A percentile compares a stretch with the other conserved stretches of the same genome.
phyloP scores from a whole-genome alignment of 345 rosid genomes.

The Trapa bicornis region DNA sequence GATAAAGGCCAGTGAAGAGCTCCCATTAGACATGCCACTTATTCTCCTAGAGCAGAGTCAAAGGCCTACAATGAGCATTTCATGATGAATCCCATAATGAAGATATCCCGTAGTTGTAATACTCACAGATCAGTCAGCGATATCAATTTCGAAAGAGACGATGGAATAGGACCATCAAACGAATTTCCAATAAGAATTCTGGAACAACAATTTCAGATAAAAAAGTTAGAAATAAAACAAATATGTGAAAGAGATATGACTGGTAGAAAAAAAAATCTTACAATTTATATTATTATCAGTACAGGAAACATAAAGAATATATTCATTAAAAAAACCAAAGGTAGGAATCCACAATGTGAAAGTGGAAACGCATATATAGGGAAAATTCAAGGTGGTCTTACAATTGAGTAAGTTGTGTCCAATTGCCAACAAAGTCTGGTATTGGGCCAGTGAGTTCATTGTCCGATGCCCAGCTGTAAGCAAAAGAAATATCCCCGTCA shows the following conservation, averaged over 20 bases:
- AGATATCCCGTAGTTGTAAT: too few species aligned
- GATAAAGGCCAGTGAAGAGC: constrained; percentile 32
- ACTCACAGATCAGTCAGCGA: neutral
- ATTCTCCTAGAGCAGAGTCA: constrained; percentile 18
- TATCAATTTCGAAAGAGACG: constrained; percentile 6
- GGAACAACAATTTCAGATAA: too few species aligned
- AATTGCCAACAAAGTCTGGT: constrained; percentile 65
- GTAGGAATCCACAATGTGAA: too few species aligned
- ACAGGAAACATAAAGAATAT: too few species aligned
- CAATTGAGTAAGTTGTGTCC: constrained; percentile 41
- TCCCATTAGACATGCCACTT: constrained; percentile 21
- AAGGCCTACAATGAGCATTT: too few species aligned
- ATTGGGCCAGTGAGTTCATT: constrained; percentile 44
- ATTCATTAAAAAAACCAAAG: too few species aligned
- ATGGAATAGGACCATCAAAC: constrained; percentile 10
- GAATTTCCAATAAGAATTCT: constrained; percentile 1
- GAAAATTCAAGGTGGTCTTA: constrained; percentile 13
- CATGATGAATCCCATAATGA: neutral
- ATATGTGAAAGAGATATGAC: too few species aligned
- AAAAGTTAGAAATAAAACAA: too few species aligned
- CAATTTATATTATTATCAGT: too few species aligned
- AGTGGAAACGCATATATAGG: neutral
- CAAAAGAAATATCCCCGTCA: neutral
- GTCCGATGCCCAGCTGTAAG: constrained; percentile 53
- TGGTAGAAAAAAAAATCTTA: neutral